phyloP scores from a whole-genome alignment of 305 asterid species.

The Solanum hybrid region DNA sequence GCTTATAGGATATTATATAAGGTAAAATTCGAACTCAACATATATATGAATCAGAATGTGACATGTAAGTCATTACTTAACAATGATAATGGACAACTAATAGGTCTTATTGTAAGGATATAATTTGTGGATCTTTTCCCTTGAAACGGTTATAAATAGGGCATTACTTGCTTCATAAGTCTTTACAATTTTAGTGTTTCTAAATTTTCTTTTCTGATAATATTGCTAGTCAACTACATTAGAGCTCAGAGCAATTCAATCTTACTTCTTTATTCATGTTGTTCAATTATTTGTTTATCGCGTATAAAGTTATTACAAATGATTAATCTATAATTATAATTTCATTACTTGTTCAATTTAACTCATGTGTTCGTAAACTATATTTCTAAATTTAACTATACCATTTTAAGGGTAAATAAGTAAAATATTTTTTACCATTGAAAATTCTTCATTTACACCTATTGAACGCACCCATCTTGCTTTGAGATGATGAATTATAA shows the following conservation, averaged over 20 bases:
- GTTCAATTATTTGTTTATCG: neutral
- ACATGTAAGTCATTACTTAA: neutral
- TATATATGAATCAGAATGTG: neutral
- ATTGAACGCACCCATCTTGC: neutral
- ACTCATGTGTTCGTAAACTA: neutral
- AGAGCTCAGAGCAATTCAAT: neutral
- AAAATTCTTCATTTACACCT: neutral
- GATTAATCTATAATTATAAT: neutral
- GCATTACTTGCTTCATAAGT: neutral
- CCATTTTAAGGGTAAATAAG: neutral
- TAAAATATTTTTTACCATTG: neutral
- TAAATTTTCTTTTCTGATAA: neutral
- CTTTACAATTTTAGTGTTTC: neutral
- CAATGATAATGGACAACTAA: neutral
- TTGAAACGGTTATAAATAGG: neutral
- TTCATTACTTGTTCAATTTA: neutral
- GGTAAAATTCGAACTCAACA: neutral
- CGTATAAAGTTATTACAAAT: neutral
- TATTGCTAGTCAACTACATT: neutral
- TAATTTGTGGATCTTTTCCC: neutral
- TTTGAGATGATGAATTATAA: neutral
- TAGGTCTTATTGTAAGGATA: neutral
- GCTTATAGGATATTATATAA: neutral
- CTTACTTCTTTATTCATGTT: neutral
- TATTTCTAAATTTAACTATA: neutral